Percentiles rank a stretch among this genome's conserved stretches.
Conservation (phyloP, 78 protist species). For the Dictyostelium intermedium region DNA sequence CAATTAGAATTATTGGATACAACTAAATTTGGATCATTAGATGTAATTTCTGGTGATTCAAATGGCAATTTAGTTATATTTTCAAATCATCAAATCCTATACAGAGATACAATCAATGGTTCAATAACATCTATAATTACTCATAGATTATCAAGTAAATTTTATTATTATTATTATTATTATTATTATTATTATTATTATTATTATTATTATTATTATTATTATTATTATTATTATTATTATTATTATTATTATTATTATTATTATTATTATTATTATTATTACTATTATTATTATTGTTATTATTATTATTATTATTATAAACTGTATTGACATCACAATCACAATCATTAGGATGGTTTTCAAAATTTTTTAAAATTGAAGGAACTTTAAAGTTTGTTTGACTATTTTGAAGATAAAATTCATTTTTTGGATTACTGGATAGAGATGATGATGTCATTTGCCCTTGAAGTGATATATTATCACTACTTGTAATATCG, state of each 20-base stretch:
- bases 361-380: too few species aligned
- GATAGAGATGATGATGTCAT: not conserved
- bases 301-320: too few species aligned
- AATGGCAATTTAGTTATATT: conserved; percentile 53
- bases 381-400: too few species aligned
- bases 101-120: conserved; percentile 32
- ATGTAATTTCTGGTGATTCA: conserved; percentile 59
- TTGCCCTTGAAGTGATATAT: too few species aligned
- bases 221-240: too few species aligned
- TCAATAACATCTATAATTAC: conserved; percentile 22
- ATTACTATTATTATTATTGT: too few species aligned
- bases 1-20: conserved; percentile 28
- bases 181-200: not conserved
- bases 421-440: not conserved
- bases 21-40: conserved; percentile 50
- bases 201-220: too few species aligned
- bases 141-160: conserved; percentile 39
- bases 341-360: too few species aligned
- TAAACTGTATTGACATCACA: too few species aligned
- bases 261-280: too few species aligned
- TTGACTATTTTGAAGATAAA: not conserved
- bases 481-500: not conserved
- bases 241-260: too few species aligned
- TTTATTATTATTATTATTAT: not conserved
- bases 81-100: conserved; percentile 74